Evolutionary conservation across 2,329 filamentous ascomycete species (phyloP).

Genomic region (Chalaropsis ovoidea): DNA sequence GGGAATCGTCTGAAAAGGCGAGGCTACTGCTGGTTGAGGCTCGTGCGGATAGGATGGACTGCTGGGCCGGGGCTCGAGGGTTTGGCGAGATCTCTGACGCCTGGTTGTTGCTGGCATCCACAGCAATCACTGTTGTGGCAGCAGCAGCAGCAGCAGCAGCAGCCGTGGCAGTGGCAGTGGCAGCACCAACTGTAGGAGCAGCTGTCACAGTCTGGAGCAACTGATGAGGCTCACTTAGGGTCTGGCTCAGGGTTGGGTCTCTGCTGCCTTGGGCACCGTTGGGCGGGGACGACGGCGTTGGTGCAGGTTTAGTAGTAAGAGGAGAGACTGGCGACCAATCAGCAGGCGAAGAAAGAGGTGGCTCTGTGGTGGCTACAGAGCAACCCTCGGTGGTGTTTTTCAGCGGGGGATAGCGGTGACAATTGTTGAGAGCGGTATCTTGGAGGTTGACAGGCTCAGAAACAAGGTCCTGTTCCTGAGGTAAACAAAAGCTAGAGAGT

Average conservation of each 20-base stretch:
- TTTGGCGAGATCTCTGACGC: not conserved
- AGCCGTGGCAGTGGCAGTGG: not conserved
- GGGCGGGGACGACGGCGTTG: constrained; percentile 8
- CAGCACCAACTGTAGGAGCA: not conserved
- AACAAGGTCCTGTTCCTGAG: constrained; percentile 22
- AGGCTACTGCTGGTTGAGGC: constrained; percentile 15
- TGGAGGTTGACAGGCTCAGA: constrained; percentile 12
- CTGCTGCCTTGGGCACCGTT: constrained; percentile 33
- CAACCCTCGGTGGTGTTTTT: not conserved
- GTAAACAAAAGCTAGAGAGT: constrained; percentile 40
- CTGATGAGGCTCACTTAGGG: not conserved
- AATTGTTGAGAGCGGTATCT: constrained; percentile 20
- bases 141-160: not conserved
- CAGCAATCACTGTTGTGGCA: not conserved
- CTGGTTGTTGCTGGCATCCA: constrained; percentile 8
- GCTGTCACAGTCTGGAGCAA: not conserved
- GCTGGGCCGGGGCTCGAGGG: constrained; percentile 22
- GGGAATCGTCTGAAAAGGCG: constrained; percentile 28
- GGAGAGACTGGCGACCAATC: not conserved
- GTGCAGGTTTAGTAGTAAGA: too few species aligned
- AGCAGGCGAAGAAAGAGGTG: not conserved
- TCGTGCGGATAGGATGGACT: constrained; percentile 25
- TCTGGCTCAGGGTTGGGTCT: not conserved
- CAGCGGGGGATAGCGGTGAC: constrained; percentile 20
- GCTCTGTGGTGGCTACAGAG: not conserved